phyloP scores from a whole-genome alignment of 768 basidiomycete genomes.

The Pilatotrama ljubarskyi region DNA sequence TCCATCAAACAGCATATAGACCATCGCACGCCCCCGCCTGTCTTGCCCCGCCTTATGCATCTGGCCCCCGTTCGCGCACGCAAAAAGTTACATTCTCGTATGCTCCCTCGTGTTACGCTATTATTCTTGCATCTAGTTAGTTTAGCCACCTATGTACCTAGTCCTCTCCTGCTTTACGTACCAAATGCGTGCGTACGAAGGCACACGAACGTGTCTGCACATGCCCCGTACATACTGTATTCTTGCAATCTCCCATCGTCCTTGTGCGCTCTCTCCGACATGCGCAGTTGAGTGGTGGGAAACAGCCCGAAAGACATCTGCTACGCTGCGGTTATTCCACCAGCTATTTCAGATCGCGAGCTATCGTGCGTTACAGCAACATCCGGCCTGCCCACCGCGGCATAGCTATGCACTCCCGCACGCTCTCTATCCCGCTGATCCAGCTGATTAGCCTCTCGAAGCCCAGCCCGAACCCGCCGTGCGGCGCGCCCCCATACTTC shows the following conservation, averaged over 20 bases:
- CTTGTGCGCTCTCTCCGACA: not conserved
- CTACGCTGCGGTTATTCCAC: no score
- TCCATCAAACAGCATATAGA: not conserved
- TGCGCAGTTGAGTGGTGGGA: no score
- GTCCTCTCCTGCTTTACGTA: not conserved
- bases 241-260: not conserved
- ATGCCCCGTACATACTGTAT: constrained; percentile 14
- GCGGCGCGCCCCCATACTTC: constrained; percentile 82
- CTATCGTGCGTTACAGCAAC: constrained; percentile 45
- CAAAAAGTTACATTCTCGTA: not conserved
- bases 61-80: not conserved
- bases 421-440: constrained; percentile 84
- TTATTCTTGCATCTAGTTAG: constrained; percentile 2
- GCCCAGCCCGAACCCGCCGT: constrained; percentile 95
- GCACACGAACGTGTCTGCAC: not conserved
- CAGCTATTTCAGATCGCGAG: no score
- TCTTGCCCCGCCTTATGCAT: not conserved
- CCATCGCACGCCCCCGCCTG: not conserved
- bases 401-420: constrained; percentile 92
- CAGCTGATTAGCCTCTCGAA: constrained; percentile 90
- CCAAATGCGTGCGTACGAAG: not conserved
- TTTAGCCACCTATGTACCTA: constrained; percentile 6
- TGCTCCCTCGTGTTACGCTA: not conserved
- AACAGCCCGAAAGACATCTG: no score
- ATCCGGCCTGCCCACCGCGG: constrained; percentile 86